A percentile compares a stretch with the other conserved stretches of the same genome.
phyloP scores from a whole-genome alignment of 2,329 filamentous ascomycete species.

The Cladosporium oxysporum region DNA sequence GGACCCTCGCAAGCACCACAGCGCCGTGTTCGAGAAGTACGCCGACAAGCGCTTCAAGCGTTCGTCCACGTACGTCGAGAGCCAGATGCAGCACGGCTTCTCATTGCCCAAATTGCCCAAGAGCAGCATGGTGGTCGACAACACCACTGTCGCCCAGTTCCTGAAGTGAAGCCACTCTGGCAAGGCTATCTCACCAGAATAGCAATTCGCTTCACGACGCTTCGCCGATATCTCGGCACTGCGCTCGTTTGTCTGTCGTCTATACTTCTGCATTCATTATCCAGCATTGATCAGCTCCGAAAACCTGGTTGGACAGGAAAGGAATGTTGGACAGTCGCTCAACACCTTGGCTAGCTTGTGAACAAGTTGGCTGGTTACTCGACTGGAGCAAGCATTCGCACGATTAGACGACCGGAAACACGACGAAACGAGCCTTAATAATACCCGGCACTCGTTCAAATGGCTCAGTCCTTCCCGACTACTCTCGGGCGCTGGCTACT shows the following conservation, averaged over 20 bases:
- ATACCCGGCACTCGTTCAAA: slow-evolving; percentile 15
- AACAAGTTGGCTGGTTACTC: not conserved
- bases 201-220: not conserved
- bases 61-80: slow-evolving; percentile 76
- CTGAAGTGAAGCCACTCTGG: not conserved
- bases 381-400: not conserved
- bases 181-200: not conserved
- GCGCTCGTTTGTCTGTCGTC: slow-evolving; percentile 11
- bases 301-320: slow-evolving; percentile 9
- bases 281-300: slow-evolving; percentile 8
- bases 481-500: slow-evolving; percentile 1
- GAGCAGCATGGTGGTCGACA: not conserved
- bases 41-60: slow-evolving; percentile 83
- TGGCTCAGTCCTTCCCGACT: not conserved
- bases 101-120: slow-evolving; percentile 3
- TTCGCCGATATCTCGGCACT: not conserved
- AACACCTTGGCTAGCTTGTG: slow-evolving; percentile 15
- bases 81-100: slow-evolving; percentile 56
- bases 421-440: slow-evolving; percentile 18
- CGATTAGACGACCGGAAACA: slow-evolving; percentile 7
- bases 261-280: not conserved
- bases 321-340: slow-evolving; percentile 18
- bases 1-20: slow-evolving; percentile 76
- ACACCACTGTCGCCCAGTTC: not conserved
- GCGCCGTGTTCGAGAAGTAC: slow-evolving; percentile 90